These are phyloP conservation scores for Tausonia pullulans DNA, from an alignment of 1,284 basidiomycete genomes.

Conservation along the genomic window DNA sequence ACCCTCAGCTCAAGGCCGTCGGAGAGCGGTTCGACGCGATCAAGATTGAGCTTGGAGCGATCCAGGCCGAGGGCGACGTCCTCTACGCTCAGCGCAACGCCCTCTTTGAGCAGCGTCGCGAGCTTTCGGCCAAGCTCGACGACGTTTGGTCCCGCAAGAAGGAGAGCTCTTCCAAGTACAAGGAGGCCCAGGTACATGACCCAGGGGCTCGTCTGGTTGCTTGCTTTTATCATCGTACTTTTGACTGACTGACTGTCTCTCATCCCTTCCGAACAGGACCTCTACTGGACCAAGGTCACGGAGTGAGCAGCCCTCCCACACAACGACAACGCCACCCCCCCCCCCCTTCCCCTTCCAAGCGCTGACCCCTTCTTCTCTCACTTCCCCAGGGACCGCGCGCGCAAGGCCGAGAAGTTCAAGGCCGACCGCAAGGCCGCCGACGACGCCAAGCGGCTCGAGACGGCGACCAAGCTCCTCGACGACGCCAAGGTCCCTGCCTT, in stretches of 20 bases:
- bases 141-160: conserved; percentile 67
- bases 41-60: conserved; percentile 70
- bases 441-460: conserved; percentile 66
- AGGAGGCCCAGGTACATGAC: conserved; percentile 9
- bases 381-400: conserved; percentile 50
- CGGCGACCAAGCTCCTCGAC: conserved; percentile 71
- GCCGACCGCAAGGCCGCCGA: conserved; percentile 76
- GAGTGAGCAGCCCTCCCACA: conserved; percentile 16
- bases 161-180: conserved; percentile 53
- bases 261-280: conserved; percentile 2
- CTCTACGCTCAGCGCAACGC: conserved; percentile 68
- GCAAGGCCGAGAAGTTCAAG: conserved; percentile 66
- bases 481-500: conserved; percentile 86
- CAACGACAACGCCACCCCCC: not conserved
- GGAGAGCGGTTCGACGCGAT: conserved; percentile 74
- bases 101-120: conserved; percentile 78
- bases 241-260: not conserved
- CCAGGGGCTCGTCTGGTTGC: too few species aligned
- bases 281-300: conserved; percentile 25
- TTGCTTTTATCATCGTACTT: not conserved
- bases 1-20: conserved; percentile 75
- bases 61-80: conserved; percentile 81
- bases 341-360: not conserved
- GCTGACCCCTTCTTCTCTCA: not conserved
- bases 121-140: conserved; percentile 58